Conservation (phyloP, 148 eudicot species). For the Diospyros kaki region DNA sequence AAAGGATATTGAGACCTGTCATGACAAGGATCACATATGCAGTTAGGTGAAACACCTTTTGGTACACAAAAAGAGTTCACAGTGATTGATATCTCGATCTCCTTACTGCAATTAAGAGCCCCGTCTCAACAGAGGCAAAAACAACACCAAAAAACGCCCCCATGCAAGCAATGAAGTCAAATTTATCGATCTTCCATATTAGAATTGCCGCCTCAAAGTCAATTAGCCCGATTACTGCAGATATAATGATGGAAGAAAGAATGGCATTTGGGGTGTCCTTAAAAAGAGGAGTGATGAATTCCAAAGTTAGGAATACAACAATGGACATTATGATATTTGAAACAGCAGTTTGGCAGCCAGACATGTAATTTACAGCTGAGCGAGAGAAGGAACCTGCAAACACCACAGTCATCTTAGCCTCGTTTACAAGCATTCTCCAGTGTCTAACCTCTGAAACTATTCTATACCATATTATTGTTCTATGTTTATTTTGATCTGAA, state of each 20-base stretch:
- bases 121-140: constrained; percentile 77
- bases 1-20: constrained; percentile 73
- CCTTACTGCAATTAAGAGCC: constrained; percentile 81
- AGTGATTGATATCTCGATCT: no score
- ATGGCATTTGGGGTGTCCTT: constrained; percentile 27
- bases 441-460: background rate
- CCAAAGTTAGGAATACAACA: constrained; percentile 59
- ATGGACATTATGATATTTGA: constrained; percentile 79
- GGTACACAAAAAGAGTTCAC: background rate
- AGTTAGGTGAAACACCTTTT: background rate
- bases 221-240: constrained; percentile 71
- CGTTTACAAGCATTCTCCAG: background rate
- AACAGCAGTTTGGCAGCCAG: constrained; percentile 83
- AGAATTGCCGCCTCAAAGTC: constrained; percentile 62
- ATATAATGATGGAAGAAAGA: constrained; percentile 64
- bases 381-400: constrained; percentile 88
- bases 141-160: constrained; percentile 90
- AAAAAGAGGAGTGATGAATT: constrained; percentile 50
- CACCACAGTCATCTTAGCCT: background rate
- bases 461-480: no score
- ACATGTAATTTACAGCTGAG: constrained; percentile 88
- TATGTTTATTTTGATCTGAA: background rate
- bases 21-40: background rate
- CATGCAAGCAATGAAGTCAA: constrained; percentile 38
- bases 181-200: constrained; percentile 90